Percentiles rank a stretch among this genome's conserved stretches.
phyloP scores from a whole-genome alignment of 1,284 basidiomycete genomes.

The Cryptococcus wingfieldii region DNA sequence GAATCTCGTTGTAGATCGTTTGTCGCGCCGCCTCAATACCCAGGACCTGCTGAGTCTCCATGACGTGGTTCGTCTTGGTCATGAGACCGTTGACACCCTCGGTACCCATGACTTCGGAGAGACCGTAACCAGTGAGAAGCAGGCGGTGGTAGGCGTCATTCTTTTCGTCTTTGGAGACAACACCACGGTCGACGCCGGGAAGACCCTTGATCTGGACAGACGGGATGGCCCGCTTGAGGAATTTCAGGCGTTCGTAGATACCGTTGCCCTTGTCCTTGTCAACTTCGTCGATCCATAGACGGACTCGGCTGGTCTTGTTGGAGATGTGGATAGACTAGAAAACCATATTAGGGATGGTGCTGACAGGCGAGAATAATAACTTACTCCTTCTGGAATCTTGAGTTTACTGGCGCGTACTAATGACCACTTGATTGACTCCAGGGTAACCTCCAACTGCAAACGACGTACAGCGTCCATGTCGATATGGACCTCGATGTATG shows the following conservation, averaged over 20 bases:
- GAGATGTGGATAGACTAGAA: slow-evolving; percentile 59
- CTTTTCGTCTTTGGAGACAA: slow-evolving; percentile 84
- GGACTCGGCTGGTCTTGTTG: slow-evolving; percentile 73
- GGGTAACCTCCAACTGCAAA: slow-evolving; percentile 90
- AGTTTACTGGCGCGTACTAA: slow-evolving; percentile 84
- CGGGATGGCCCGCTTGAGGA: slow-evolving; percentile 73
- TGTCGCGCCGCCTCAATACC: slow-evolving; percentile 95
- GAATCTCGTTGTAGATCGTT: slow-evolving; percentile 96
- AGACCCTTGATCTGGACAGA: slow-evolving; percentile 92
- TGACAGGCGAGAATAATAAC: slow-evolving; percentile 1
- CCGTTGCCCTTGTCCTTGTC: slow-evolving; percentile 51
- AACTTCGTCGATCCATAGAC: slow-evolving; percentile 78
- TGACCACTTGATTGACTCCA: slow-evolving; percentile 90
- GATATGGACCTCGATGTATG: slow-evolving; percentile 89
- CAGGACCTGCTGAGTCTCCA: slow-evolving; percentile 88
- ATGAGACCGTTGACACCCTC: slow-evolving; percentile 90
- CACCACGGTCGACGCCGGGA: slow-evolving; percentile 75
- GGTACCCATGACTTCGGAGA: slow-evolving; percentile 95
- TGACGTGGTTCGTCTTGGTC: slow-evolving; percentile 95
- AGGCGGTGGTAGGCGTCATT: slow-evolving; percentile 48
- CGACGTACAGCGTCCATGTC: slow-evolving; percentile 85
- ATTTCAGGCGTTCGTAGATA: slow-evolving; percentile 74
- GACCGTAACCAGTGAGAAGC: slow-evolving; percentile 94
- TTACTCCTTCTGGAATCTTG: slow-evolving; percentile 82
- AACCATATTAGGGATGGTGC: not conserved